A percentile compares a stretch with the other conserved stretches of the same genome.
phyloP scores from a whole-genome alignment of 805 yeast genomes.

The Metschnikowia proteae region DNA sequence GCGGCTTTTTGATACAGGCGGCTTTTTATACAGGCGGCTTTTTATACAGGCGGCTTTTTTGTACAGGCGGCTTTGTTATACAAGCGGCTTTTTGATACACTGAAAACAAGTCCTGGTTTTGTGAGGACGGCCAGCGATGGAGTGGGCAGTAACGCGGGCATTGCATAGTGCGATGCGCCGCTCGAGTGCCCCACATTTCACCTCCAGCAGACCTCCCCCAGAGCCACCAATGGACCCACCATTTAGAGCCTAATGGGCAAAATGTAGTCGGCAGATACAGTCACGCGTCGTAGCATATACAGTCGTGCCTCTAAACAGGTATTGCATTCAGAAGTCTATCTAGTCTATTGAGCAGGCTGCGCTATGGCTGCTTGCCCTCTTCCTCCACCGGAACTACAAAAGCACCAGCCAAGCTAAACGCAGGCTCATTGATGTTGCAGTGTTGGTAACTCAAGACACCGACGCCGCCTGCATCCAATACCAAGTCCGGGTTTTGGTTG shows the following conservation, averaged over 20 bases:
- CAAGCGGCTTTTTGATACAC: no score
- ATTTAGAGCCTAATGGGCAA: no score
- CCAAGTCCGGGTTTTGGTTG: slow-evolving; percentile 66
- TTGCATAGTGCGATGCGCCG: slow-evolving; percentile 3
- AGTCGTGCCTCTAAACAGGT: no score
- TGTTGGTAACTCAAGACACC: slow-evolving; percentile 92
- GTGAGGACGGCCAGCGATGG: no score
- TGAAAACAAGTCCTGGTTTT: no score
- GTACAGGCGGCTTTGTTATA: no score
- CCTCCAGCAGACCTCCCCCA: no score
- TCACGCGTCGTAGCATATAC: no score
- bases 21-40: no score
- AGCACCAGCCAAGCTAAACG: slow-evolving; percentile 79
- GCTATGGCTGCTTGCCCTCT: slow-evolving; percentile 28
- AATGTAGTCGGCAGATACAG: not conserved
- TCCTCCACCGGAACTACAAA: slow-evolving; percentile 69
- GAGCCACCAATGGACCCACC: no score
- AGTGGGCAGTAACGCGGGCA: not conserved
- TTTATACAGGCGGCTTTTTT: no score
- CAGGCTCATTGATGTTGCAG: slow-evolving; percentile 80
- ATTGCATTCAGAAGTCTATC: not conserved
- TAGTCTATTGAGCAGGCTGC: not conserved
- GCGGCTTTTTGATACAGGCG: no score
- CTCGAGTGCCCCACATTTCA: not conserved
- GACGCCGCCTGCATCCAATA: slow-evolving; percentile 93